Base-by-base conservation (phyloP, 2,329 filamentous ascomycete genomes). In the Albophoma yamanashiensis region DNA sequence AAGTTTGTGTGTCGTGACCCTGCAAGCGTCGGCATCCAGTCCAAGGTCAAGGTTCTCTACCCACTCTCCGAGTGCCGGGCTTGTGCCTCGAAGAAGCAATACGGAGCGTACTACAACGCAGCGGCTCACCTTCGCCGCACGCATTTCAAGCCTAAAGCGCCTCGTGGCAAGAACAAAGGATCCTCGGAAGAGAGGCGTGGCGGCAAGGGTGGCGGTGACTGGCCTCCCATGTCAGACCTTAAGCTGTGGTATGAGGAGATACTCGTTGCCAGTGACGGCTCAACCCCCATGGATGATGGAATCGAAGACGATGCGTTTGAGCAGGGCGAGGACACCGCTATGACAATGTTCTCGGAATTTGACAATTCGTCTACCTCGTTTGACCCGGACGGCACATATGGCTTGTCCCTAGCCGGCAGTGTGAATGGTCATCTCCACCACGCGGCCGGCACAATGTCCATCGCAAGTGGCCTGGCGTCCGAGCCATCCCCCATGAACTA, bases 51-150 rank as follows among this genome's bases (percentile, higher is more conserved):
- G 70, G 84, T 75, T 73, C 80, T 82, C 75, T 82, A 74, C 58
- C 87, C 92, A 47, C 82, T 97, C 40, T 78, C 79, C 57, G 88
- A 89, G 65, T 97, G 92, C 82, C 96, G 96, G 74, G 84, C 89
- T 56, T 97, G 93, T 73, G 82, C 81, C 56, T 81, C 82, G 53
- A 76, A 82, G 59, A 97, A 96, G 78, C 82, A 84, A 61, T 97
- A 97, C 67, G 89, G 89, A 4, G 90, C 89, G 20, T 94, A 97
- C 75, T 97, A 97, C 76, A 97, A 97, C 68, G 93, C 92, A 0
- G 92, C 92, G 0, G 93, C 92, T 0, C 93, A 97, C 71, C 81
- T 97, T 11, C 84, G 92, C 50, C 86, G 93, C 57, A 88, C 89
- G 0, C 93, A 97, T 71, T 97, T 97, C 79, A 89, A 89, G 69